Conservation (phyloP, 192 early-diverging fungal species). For the Thamnidium elegans region DNA sequence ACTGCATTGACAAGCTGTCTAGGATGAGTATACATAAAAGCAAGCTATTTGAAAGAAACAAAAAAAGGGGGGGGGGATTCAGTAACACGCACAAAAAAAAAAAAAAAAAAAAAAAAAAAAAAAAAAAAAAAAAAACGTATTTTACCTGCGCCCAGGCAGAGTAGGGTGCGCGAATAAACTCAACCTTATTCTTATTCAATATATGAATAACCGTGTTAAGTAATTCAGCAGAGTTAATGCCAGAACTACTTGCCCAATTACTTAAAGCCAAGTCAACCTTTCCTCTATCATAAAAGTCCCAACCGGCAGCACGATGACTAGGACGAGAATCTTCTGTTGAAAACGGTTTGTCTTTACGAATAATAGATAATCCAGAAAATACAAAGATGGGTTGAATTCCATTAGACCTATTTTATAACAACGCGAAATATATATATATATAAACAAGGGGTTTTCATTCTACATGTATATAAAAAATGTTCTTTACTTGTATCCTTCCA, state of each 20-base stretch:
- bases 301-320: slow-evolving; percentile 57
- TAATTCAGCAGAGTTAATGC: slow-evolving; percentile 58
- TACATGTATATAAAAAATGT: no score
- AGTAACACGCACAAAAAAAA: background rate
- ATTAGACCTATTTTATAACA: slow-evolving; percentile 41
- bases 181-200: slow-evolving; percentile 60
- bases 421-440: background rate
- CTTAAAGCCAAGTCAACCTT: slow-evolving; percentile 56
- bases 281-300: slow-evolving; percentile 65
- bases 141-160: slow-evolving; percentile 70
- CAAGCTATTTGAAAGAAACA: no score
- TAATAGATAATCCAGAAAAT: slow-evolving; percentile 67
- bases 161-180: slow-evolving; percentile 80
- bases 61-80: background rate
- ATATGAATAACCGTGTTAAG: slow-evolving; percentile 67
- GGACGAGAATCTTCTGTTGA: slow-evolving; percentile 62
- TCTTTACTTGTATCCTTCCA: slow-evolving; percentile 57
- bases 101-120: background rate
- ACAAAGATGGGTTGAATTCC: slow-evolving; percentile 76
- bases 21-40: slow-evolving; percentile 68
- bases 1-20: slow-evolving; percentile 68
- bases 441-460: background rate
- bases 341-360: slow-evolving; percentile 70
- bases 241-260: slow-evolving; percentile 49
- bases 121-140: background rate